A percentile compares a stretch with the other conserved stretches of the same genome.
Evolutionary conservation across 352 stramenopile species (phyloP).

Genomic region (Plasmopara muralis): DNA sequence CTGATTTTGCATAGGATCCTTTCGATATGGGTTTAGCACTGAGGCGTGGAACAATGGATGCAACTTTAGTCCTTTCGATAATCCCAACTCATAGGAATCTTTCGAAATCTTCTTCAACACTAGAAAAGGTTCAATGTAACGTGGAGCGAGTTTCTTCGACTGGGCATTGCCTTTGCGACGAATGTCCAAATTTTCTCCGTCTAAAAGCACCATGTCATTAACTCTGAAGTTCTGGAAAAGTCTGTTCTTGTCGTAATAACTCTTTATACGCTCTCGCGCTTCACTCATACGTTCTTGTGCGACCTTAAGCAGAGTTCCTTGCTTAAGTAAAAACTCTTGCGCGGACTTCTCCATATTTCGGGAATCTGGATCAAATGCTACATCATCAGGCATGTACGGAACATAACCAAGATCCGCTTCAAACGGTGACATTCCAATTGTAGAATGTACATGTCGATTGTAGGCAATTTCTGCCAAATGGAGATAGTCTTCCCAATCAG

Average conservation of each 20-base stretch:
- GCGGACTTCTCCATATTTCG: neutral
- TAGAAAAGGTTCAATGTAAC: conserved; percentile 4
- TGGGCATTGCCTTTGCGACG: no score
- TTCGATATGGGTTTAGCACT: neutral
- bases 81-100: neutral
- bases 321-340: neutral
- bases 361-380: neutral
- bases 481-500: no score
- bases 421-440: no score
- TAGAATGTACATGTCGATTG: no score
- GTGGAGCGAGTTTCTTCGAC: conserved; percentile 6
- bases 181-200: no score
- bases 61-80: conserved; percentile 3
- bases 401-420: no score
- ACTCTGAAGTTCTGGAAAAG: no score
- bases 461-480: no score
- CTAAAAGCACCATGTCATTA: conserved; percentile 12
- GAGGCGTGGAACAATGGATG: neutral
- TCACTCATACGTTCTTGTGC: conserved; percentile 3
- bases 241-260: no score
- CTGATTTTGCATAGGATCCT: neutral
- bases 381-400: conserved; percentile 2
- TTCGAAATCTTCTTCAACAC: conserved; percentile 4
- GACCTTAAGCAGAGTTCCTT: neutral
- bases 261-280: no score